Evolutionary conservation across 2,329 filamentous ascomycete genomes (phyloP), one percentile per base, ranked within the genome.

Genomic region (Colletotrichum aenigma): DNA sequence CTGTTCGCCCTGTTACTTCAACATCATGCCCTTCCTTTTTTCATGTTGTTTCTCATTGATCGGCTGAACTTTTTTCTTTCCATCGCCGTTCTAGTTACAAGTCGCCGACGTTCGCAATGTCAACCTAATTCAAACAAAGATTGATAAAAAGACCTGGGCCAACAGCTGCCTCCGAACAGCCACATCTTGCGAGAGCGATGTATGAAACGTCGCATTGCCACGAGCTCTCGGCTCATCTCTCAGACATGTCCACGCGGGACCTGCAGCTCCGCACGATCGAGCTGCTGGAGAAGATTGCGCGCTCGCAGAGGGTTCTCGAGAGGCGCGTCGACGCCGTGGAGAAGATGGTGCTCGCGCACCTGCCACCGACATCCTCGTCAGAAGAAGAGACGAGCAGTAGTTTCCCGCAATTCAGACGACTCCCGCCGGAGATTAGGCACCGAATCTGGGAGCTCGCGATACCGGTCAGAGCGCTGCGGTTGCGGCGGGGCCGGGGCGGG

Each of bases 241-340:
- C 38, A n/a, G 65, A 67, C 18, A 76, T 34, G 55, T 62, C 55
- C 5, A 28, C 52, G 5, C 28, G 13, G 1, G 61, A 70, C 8
- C n/a, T 75, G 30, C 74, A 75, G 48, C 32, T 55, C 26, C 74
- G 28, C 16, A 75, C 66, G 8, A 55, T 76, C 18, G 30, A 34
- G n/a, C 66, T 76, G 6, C 38, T 76, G 2, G 74, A 76, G 21
- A 75, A 70, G 52, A 71, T 76, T 16, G 71, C 71, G 36, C 71
- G 21, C 15, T 76, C 74, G 15, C 74, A 76, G 48, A 62, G 26
- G n/a, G 36, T 34, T 13, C 43, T 76, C 9, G 66, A 70, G 61
- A 12, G 21, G 38, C 28, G 74, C 6, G 43, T 76, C 21, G 71
- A 61, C 24, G 55, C 66, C 4, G 55, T 76, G 32, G 74, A 76